phyloP scores from a whole-genome alignment of 176 grass and related monocot genomes.

The Cymbopogon citratus region DNA sequence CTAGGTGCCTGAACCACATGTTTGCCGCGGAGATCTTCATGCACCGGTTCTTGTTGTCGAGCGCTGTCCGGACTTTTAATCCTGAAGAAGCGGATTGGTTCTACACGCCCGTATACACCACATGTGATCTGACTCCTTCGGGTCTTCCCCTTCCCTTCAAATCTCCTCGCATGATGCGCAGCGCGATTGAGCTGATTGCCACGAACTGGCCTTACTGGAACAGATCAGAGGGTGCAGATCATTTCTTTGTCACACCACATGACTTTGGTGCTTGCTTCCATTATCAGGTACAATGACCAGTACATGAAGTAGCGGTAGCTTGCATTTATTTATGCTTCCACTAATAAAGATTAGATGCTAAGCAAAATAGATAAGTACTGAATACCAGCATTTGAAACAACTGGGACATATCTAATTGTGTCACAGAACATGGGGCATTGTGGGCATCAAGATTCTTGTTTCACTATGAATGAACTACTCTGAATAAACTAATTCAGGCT shows the following conservation, averaged over 20 bases:
- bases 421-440: constrained; percentile 27
- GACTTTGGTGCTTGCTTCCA: constrained; percentile 96
- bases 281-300: constrained; percentile 63
- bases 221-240: constrained; percentile 82
- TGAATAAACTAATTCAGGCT: constrained; percentile 8
- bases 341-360: background rate
- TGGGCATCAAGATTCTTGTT: constrained; percentile 6
- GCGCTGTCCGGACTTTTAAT: constrained; percentile 71
- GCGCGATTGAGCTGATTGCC: constrained; percentile 68
- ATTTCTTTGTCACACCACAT: constrained; percentile 92
- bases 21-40: constrained; percentile 92
- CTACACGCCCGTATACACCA: constrained; percentile 77
- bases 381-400: background rate
- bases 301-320: constrained; percentile 16
- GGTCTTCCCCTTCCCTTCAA: constrained; percentile 82
- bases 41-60: constrained; percentile 75
- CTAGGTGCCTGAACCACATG: constrained; percentile 89
- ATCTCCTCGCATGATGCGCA: constrained; percentile 85
- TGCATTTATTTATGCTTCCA: constrained; percentile 12
- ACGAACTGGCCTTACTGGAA: constrained; percentile 89
- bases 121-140: constrained; percentile 70
- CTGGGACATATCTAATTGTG: constrained; percentile 14
- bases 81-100: constrained; percentile 88
- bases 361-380: constrained; percentile 9
- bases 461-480: constrained; percentile 5